These are phyloP conservation scores for Colletotrichum echinochloae DNA, from an alignment of 2,329 filamentous ascomycete species.

Conservation along the genomic window DNA sequence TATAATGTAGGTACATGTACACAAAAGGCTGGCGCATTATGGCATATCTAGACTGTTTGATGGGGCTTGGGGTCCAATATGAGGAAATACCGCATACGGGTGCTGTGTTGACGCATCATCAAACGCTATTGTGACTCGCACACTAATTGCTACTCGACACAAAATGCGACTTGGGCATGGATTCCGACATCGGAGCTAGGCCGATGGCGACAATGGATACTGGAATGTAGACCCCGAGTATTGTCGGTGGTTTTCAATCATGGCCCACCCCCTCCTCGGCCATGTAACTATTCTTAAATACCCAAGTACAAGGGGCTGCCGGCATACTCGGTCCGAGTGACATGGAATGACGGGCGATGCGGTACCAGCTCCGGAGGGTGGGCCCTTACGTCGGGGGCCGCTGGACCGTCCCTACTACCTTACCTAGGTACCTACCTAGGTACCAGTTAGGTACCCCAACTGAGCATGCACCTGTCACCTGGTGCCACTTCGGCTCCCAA, in stretches of 20 bases:
- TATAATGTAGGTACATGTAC: background rate
- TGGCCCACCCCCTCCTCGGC: too few species aligned
- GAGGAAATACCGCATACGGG: background rate
- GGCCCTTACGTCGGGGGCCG: background rate
- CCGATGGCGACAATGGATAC: background rate
- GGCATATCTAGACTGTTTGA: background rate
- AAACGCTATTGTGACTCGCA: background rate
- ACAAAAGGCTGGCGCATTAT: constrained; percentile 15
- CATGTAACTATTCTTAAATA: too few species aligned
- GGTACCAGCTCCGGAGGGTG: constrained; percentile 21
- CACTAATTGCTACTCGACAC: background rate
- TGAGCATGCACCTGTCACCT: background rate
- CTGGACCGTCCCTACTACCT: too few species aligned
- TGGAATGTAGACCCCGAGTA: too few species aligned
- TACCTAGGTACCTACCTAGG: too few species aligned
- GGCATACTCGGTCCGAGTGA: background rate
- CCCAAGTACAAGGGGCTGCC: background rate
- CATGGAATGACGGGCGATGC: background rate
- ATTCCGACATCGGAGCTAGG: background rate
- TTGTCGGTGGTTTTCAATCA: too few species aligned
- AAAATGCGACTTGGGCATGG: background rate
- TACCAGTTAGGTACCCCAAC: too few species aligned
- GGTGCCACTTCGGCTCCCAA: background rate
- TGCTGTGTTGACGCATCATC: background rate
- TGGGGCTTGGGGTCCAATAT: background rate